phyloP scores from a whole-genome alignment of 73 alveolate genomes.

The Paramecium caudatum region DNA sequence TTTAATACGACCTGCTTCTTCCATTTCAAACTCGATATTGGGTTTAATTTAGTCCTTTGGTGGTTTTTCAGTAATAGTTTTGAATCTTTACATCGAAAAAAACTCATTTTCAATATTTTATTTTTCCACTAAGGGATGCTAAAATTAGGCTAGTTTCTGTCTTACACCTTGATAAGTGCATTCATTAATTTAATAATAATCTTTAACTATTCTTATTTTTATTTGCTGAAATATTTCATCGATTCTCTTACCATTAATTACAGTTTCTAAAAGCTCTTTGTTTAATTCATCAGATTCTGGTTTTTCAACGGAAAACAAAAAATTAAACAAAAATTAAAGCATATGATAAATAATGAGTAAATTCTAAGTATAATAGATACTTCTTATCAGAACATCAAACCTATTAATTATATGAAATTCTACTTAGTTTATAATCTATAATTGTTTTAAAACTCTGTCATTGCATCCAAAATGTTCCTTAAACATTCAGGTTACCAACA shows the following conservation, averaged over 20 bases:
- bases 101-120: background rate
- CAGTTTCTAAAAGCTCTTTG: slow-evolving; percentile 29
- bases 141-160: slow-evolving; percentile 7
- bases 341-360: slow-evolving; percentile 23
- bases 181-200: slow-evolving; percentile 25
- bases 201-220: slow-evolving; percentile 23
- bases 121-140: slow-evolving; percentile 54
- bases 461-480: slow-evolving; percentile 15
- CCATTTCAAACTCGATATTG: slow-evolving; percentile 27
- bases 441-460: slow-evolving; percentile 40
- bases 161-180: slow-evolving; percentile 58
- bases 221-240: slow-evolving; percentile 33
- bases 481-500: slow-evolving; percentile 56
- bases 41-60: slow-evolving; percentile 35
- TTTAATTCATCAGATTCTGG: background rate
- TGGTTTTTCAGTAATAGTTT: slow-evolving; percentile 12
- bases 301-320: slow-evolving; percentile 28
- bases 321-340: slow-evolving; percentile 27
- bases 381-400: slow-evolving; percentile 41
- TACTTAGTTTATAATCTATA: slow-evolving; percentile 27
- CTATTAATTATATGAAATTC: background rate
- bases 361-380: slow-evolving; percentile 24
- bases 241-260: slow-evolving; percentile 29
- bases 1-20: slow-evolving; percentile 40
- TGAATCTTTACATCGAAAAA: slow-evolving; percentile 20